Base-by-base conservation (phyloP, 1,139 yeast genomes). In the Candida tunisiensis region DNA sequence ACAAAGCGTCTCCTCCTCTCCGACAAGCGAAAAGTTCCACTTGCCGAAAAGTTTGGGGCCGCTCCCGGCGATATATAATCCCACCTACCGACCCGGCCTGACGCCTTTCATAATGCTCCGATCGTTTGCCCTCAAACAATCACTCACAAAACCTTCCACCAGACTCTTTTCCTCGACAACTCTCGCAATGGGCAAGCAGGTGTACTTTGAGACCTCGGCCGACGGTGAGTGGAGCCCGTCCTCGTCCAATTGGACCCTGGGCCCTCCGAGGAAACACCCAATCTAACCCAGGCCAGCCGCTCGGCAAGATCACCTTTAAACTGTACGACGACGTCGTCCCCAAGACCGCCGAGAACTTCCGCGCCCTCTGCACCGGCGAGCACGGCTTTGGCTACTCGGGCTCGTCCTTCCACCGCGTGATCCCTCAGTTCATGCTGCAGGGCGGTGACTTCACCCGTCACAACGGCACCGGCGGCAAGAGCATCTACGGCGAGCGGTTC, bases 291-390 rank as follows among this genome's bases (percentile, higher is more conserved):
- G 64, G 57, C 47, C 43, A 55, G 46, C 55, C 65, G 41, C 60
- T 74, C 45, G 93, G 92, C 45, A 73, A 85, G 60, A 65, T 79
- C 51, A 59, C 60, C 49, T 79, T 79, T 74, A 56, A 80, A 61
- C 75, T 88, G 55, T 83, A 79, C 78, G 66, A 73, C 60, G 93
- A 85, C 52, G 83, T 82, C 46, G 91, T 77, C 41, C 98, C 98
- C 69, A 83, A 85, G 75, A 88, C 98, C 42, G 72, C 94, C 45
- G 94, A 82, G 65, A 88, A 88, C 70, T 88, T 88, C 83, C 74
- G 94, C 62, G 95, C 94, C 42, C 69, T 88, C 49, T 67, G 78
- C 59, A 88, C 96, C 42, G 96, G 96, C 52, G 95, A 85, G 68
- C 78, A 85, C 69, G 96, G 96, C 37, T 85, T 67, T 56, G 96